Evolutionary conservation across 768 basidiomycete genomes (phyloP), one percentile per base, ranked within the genome.

Genomic region (Phlebiopsis flavidoalba): DNA sequence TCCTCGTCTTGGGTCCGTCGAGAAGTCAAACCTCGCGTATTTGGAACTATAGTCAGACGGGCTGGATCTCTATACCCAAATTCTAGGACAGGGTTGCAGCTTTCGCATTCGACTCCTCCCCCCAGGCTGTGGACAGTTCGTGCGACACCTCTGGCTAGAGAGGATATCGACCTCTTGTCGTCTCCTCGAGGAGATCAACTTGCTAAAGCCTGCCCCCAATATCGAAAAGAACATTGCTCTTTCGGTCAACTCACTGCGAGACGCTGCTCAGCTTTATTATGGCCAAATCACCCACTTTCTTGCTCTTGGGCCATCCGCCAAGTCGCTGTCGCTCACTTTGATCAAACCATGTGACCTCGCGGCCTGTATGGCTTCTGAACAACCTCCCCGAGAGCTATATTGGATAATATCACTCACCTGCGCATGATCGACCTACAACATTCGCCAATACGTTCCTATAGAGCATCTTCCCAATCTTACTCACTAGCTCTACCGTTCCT

Each of bases 381-480:
- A 53, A 14, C 64, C 54, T 12, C 35, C 63, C 4, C 21, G 53
- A 10, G 36, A 10, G 36, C 52, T 26, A 24, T 68, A 22, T 58
- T 68, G 31, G 60, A 65, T 17, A 67, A 67, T 54, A 65, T 70
- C 60, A 68, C 69, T 3, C 65, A 66, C 35, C 63, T 70, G 7
- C 67, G 63, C 21, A 59, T 70, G 35, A 59, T 62, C 51, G 60
- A 64, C 60, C 62, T 68, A 64, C 58, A 59, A 48, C 49, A 65
- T 31, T 66, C 62, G 3, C 21, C 64, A n/a, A 1, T 68, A 65
- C 62, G 59, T 63, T 19, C 69, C 69, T 0, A 58, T 68, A 54
- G 64, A 63, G 53, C 62, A 64, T 45, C 62, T 70, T 8, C 66
- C 66, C 3, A 65, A 63, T 48, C 69, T 70, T 36, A 70, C 69